Percentiles rank a stretch among this genome's conserved stretches.
Conservation (phyloP, 257 asterid species). For the Sherardia arvensis region DNA sequence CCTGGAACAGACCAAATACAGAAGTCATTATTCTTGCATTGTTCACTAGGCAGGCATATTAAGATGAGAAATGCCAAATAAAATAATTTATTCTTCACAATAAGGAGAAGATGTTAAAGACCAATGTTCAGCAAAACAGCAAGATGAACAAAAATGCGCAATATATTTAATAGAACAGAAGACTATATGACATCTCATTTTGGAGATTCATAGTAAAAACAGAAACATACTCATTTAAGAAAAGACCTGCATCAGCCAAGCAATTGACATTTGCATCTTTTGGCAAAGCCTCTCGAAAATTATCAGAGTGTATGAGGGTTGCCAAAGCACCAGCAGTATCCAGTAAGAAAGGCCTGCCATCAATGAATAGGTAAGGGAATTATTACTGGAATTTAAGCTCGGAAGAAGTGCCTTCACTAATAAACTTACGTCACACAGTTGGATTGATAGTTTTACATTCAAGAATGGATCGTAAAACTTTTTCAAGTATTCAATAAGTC, state of each 20-base stretch:
- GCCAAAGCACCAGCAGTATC: constrained; percentile 99
- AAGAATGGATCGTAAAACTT: constrained; percentile 1
- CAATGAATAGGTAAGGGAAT: constrained; percentile 4
- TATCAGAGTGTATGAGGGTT: constrained; percentile 79
- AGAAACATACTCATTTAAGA: constrained; percentile 67
- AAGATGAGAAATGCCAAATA: no score
- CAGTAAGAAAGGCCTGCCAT: constrained; percentile 80
- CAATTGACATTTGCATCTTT: constrained; percentile 67
- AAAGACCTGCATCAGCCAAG: constrained; percentile 90
- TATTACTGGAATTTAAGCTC: background rate
- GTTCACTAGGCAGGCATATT: background rate
- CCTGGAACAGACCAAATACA: constrained; percentile 40
- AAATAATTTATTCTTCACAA: no score
- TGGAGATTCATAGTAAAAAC: background rate
- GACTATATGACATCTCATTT: background rate
- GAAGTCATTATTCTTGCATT: constrained; percentile 1
- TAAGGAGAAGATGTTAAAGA: no score
- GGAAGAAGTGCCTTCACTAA: background rate
- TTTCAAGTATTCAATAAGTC: background rate
- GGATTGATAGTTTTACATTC: background rate
- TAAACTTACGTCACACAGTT: background rate
- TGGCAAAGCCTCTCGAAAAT: constrained; percentile 54
- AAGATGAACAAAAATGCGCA: no score
- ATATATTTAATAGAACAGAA: background rate
- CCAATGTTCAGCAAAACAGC: background rate